Evolutionary conservation across 805 yeast species (phyloP).

Genomic region (Grigorovia jiainica): DNA sequence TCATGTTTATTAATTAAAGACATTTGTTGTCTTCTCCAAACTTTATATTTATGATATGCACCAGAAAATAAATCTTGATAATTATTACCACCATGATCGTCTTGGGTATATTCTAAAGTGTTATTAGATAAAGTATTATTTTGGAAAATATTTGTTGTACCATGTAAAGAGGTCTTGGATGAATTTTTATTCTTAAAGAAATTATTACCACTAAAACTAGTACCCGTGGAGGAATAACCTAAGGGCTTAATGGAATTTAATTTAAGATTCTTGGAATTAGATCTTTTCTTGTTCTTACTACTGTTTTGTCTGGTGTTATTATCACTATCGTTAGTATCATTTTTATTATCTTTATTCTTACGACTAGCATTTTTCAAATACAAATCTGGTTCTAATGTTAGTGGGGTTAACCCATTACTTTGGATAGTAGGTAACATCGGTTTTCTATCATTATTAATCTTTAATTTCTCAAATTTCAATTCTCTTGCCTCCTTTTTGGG

Average conservation of each 20-base stretch:
- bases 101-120: slow-evolving; percentile 9
- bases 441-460: slow-evolving; percentile 16
- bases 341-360: slow-evolving; percentile 6
- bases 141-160: slow-evolving; percentile 11
- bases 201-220: slow-evolving; percentile 11
- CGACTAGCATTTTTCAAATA: slow-evolving; percentile 14
- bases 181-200: slow-evolving; percentile 30
- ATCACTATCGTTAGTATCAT: slow-evolving; percentile 3
- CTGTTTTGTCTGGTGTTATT: neutral
- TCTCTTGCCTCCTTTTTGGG: slow-evolving; percentile 35
- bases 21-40: slow-evolving; percentile 82
- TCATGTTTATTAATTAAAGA: slow-evolving; percentile 69
- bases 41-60: slow-evolving; percentile 74
- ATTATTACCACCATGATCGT: slow-evolving; percentile 10
- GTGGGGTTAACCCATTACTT: slow-evolving; percentile 28
- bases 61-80: slow-evolving; percentile 33
- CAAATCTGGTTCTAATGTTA: slow-evolving; percentile 21
- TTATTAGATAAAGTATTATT: slow-evolving; percentile 11
- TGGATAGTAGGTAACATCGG: slow-evolving; percentile 28
- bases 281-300: neutral
- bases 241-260: neutral
- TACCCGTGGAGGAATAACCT: slow-evolving; percentile 5
- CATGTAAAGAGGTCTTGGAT: slow-evolving; percentile 26
- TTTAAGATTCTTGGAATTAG: neutral
- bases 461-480: slow-evolving; percentile 26